phyloP scores from a whole-genome alignment of 1,139 yeast genomes.

The Maudiozyma humilis region DNA sequence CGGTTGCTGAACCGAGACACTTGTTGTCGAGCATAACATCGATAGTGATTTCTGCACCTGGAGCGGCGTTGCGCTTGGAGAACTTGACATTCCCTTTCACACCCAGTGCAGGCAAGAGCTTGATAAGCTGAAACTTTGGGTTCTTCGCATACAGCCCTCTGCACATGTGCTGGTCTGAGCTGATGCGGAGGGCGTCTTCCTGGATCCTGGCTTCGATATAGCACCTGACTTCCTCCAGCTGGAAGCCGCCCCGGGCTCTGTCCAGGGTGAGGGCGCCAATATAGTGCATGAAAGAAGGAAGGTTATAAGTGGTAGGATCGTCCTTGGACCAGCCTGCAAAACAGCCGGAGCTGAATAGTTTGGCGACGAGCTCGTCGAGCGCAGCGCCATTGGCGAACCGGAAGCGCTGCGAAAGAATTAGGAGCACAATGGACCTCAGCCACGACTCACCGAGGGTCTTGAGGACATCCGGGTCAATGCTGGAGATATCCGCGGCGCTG shows the following conservation, averaged over 20 bases:
- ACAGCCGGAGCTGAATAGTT: background rate
- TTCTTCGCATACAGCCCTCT: background rate
- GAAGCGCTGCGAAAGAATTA: background rate
- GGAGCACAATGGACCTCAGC: background rate
- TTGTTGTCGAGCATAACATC: background rate
- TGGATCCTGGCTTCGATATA: background rate
- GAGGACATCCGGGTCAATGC: background rate
- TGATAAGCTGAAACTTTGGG: background rate
- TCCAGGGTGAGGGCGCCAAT: background rate
- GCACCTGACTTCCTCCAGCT: background rate
- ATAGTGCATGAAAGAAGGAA: background rate
- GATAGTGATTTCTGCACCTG: background rate
- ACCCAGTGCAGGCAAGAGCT: background rate
- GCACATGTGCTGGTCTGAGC: background rate
- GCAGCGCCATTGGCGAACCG: background rate
- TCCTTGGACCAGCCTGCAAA: background rate
- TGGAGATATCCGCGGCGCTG: background rate
- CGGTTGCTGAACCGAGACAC: background rate
- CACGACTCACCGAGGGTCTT: background rate
- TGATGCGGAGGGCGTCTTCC: background rate
- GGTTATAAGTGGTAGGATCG: background rate
- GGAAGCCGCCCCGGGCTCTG: constrained; percentile 1
- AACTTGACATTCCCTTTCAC: background rate
- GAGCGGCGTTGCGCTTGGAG: background rate
- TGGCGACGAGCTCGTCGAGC: background rate